Percentiles rank a stretch among this genome's conserved stretches.
Conservation (phyloP, 257 asterid genomes). For the Vinca minor region DNA sequence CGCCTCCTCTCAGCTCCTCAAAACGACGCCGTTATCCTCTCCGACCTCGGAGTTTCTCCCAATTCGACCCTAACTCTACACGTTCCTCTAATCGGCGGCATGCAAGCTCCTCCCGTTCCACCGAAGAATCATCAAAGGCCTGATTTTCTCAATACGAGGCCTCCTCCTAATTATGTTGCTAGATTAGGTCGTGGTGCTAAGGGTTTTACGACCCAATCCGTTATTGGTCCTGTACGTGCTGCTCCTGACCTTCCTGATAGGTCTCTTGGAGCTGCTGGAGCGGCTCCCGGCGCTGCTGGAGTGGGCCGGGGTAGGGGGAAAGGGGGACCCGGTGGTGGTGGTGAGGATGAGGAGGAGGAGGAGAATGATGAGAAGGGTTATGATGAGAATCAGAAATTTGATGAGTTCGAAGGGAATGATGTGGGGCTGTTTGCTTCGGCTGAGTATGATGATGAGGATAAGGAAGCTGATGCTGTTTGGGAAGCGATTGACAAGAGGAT, state of each 20-base stretch:
- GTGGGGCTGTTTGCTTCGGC: conserved; percentile 88
- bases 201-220: conserved; percentile 90
- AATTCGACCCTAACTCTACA: conserved; percentile 53
- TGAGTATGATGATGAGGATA: conserved; percentile 92
- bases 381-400: conserved; percentile 89
- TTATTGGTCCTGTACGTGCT: conserved; percentile 93
- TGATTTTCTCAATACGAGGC: conserved; percentile 54
- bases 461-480: conserved; percentile 85
- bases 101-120: conserved; percentile 66
- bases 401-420: conserved; percentile 86
- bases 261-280: conserved; percentile 39
- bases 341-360: conserved; percentile 75
- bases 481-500: conserved; percentile 73
- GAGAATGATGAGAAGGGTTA: conserved; percentile 72
- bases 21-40: conserved; percentile 24
- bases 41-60: conserved; percentile 40
- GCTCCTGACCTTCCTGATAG: conserved; percentile 84
- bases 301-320: conserved; percentile 65
- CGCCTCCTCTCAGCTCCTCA: conserved; percentile 32
- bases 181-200: conserved; percentile 98
- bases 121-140: conserved; percentile 34
- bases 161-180: conserved; percentile 77
- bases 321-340: conserved; percentile 51
- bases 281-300: conserved; percentile 40
- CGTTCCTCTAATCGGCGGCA: conserved; percentile 51